Evolutionary conservation across 768 basidiomycete species (phyloP), one percentile per base, ranked within the genome.

Genomic region (Podaxis sp.): DNA sequence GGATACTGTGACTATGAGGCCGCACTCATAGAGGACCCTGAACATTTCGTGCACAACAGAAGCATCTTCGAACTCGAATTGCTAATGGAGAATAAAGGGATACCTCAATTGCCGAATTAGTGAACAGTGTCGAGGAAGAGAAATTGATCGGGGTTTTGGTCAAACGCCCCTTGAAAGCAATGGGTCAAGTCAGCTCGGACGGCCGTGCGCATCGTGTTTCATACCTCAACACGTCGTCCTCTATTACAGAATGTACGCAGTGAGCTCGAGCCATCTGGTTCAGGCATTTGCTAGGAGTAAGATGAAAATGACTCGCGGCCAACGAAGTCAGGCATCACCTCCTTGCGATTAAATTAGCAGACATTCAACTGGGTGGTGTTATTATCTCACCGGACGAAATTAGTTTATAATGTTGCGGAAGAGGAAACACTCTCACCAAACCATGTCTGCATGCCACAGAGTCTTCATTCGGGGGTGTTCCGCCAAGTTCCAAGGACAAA

Each of bases 91-190:
- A 38, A 38, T 52, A 28, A 19, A 40, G 12, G 36, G 19, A 33
- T 3, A 33, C n/a, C 7, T 5, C 57, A 24, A 39, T 36, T 59
- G 28, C 59, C 59, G 38, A n/a, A 56, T 22, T 5, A 11, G 54
- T 40, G 19, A 11, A 40, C 44, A 46, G 22, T 22, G 38, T 24
- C 36, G 57, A 33, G 26, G 57, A 59, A 39, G 36, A 38, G 9
- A 36, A 59, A 59, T 24, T 59, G 59, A 59, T 59, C 59, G 59
- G 59, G 49, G 33, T 59, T 51, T 51, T 51, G 36, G 51, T 59
- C 3, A 17, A 40, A 40, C 24, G 19, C 13, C 13, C 24, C 38
- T 15, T 52, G 48, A 59, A n/a, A 52, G 36, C 36, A 44, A 22
- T 44, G 36, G 38, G 38, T n/a, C 22, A n/a, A 33, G 22, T 38